These are phyloP conservation scores for Ambrosia hybrid DNA, from an alignment of 140 eudicot genomes.

Conservation along the genomic window DNA sequence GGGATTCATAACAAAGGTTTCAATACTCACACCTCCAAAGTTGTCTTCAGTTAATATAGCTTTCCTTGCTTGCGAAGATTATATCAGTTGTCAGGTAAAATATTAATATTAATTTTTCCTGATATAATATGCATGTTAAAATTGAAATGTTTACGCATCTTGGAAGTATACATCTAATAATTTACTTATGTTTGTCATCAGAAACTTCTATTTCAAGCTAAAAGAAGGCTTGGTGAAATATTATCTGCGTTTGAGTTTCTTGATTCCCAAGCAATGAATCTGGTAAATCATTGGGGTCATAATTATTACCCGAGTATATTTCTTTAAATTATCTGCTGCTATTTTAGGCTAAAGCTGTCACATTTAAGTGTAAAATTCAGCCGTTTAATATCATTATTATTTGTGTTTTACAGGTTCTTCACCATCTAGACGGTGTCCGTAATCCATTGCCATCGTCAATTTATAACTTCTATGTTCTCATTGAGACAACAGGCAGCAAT, in stretches of 20 bases:
- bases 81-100: constrained; percentile 88
- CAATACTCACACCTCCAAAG: constrained; percentile 93
- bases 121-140: not conserved
- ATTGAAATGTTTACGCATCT: not conserved
- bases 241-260: constrained; percentile 95
- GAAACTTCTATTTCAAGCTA: constrained; percentile 86
- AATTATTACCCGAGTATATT: too few relatives aligned
- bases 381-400: not conserved
- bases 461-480: constrained; percentile 86
- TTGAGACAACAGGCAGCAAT: constrained; percentile 95
- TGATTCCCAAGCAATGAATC: constrained; percentile 76
- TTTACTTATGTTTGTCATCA: constrained; percentile 30
- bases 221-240: constrained; percentile 86
- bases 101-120: not conserved
- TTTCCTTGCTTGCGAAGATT: constrained; percentile 93
- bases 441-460: constrained; percentile 29
- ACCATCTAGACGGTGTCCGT: constrained; percentile 78
- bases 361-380: constrained; percentile 1
- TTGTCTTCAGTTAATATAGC: constrained; percentile 78
- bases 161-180: not conserved
- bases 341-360: constrained; percentile 4
- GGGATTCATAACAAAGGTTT: constrained; percentile 81
- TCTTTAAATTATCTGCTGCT: not conserved
- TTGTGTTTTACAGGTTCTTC: constrained; percentile 55
- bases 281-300: constrained; percentile 45